Evolutionary conservation across 805 yeast genomes (phyloP).

Genomic region (Suhomyces sp.): DNA sequence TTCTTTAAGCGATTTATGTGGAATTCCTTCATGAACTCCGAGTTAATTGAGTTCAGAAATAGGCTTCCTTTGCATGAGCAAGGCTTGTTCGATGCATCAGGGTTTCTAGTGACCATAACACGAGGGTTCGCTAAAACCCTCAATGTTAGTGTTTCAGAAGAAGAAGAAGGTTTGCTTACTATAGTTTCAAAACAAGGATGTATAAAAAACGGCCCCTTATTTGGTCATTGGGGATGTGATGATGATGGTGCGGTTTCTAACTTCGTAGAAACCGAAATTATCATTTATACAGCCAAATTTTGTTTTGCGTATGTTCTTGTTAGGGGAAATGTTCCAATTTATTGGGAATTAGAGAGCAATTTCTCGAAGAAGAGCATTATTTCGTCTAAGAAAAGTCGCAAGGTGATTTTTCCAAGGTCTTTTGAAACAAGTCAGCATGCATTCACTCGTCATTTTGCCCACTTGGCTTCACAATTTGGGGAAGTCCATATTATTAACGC

Average conservation of each 20-base stretch:
- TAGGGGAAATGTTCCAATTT: slow-evolving; percentile 55
- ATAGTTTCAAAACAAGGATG: slow-evolving; percentile 54
- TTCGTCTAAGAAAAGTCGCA: slow-evolving; percentile 34
- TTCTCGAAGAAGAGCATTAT: slow-evolving; percentile 35
- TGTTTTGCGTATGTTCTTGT: slow-evolving; percentile 47
- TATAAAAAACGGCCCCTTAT: slow-evolving; percentile 46
- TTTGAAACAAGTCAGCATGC: slow-evolving; percentile 56
- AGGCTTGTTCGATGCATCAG: slow-evolving; percentile 42
- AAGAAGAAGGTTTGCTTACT: slow-evolving; percentile 42
- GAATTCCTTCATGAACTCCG: slow-evolving; percentile 49
- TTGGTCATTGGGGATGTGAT: slow-evolving; percentile 60
- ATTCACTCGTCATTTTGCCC: slow-evolving; percentile 49
- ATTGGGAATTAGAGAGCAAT: slow-evolving; percentile 52
- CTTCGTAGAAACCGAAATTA: slow-evolving; percentile 52
- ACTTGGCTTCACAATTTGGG: slow-evolving; percentile 46
- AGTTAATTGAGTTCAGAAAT: slow-evolving; percentile 46
- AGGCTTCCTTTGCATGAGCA: slow-evolving; percentile 43
- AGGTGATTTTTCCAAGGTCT: slow-evolving; percentile 48
- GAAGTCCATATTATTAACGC: slow-evolving; percentile 52
- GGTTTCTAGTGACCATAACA: slow-evolving; percentile 47
- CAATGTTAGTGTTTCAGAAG: slow-evolving; percentile 28
- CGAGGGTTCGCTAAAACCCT: slow-evolving; percentile 54
- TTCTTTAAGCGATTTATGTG: slow-evolving; percentile 49
- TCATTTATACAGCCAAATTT: slow-evolving; percentile 41
- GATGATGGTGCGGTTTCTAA: slow-evolving; percentile 55